A percentile compares a stretch with the other conserved stretches of the same genome.
These are phyloP conservation scores for Pseudogymnoascus destructans DNA, from an alignment of 2,329 filamentous ascomycete genomes.

Conservation along the genomic window DNA sequence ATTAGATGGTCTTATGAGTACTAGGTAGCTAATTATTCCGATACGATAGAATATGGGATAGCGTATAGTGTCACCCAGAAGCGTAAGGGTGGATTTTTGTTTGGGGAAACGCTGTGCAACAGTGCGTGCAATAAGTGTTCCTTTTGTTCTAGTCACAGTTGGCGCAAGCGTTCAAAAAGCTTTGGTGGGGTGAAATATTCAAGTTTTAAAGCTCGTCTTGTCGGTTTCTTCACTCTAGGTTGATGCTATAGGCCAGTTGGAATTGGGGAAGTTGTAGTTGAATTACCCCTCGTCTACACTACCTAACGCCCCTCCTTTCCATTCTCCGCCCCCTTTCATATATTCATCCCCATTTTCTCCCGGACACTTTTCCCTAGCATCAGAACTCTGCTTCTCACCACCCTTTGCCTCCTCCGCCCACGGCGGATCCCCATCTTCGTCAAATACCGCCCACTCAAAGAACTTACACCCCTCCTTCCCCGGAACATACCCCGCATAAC, in stretches of 20 bases:
- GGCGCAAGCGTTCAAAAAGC: background rate
- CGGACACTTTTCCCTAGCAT: background rate
- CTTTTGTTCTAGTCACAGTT: too few species aligned
- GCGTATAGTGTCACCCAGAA: too few species aligned
- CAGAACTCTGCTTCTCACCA: background rate
- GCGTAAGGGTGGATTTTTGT: too few species aligned
- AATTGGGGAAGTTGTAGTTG: background rate
- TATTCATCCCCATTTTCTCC: background rate
- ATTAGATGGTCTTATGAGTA: too few species aligned
- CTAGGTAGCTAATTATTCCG: too few species aligned
- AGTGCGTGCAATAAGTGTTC: too few species aligned
- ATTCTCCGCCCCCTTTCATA: background rate
- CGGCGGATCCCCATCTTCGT: slow-evolving; percentile 70
- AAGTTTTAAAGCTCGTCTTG: background rate
- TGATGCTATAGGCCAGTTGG: background rate
- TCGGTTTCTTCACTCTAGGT: background rate
- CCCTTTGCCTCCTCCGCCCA: slow-evolving; percentile 31
- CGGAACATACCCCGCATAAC: slow-evolving; percentile 60
- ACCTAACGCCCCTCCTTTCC: background rate
- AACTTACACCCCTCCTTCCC: slow-evolving; percentile 58
- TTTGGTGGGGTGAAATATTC: background rate
- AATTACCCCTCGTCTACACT: background rate
- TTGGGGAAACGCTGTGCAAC: too few species aligned
- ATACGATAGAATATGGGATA: too few species aligned
- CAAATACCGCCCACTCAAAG: slow-evolving; percentile 78